phyloP scores from a whole-genome alignment of 2,329 filamentous ascomycete genomes.

The Cladosporium sp. region DNA sequence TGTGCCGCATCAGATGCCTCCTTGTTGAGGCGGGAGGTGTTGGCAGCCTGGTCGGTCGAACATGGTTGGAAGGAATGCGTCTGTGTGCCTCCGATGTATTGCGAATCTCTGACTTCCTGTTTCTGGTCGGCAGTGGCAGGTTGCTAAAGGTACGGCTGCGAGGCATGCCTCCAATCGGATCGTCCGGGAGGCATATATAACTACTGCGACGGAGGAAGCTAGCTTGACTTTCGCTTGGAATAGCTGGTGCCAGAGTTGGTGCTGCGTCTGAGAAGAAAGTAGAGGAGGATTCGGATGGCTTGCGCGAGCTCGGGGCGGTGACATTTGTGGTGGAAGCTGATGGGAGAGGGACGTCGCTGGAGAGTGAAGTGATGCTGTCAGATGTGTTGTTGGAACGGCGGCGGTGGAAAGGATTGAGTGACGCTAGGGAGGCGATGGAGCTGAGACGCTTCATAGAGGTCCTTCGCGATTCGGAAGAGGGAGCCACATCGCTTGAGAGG shows the following conservation, averaged over 20 bases:
- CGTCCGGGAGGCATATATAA: slow-evolving; percentile 31
- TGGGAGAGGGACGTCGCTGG: slow-evolving; percentile 20
- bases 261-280: background rate
- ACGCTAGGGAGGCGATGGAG: slow-evolving; percentile 31
- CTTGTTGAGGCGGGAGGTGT: slow-evolving; percentile 22
- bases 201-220: slow-evolving; percentile 24
- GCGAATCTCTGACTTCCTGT: slow-evolving; percentile 22
- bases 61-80: slow-evolving; percentile 13
- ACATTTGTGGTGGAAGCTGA: slow-evolving; percentile 9
- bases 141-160: slow-evolving; percentile 35
- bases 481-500: slow-evolving; percentile 17
- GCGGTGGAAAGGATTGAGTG: slow-evolving; percentile 32
- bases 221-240: slow-evolving; percentile 14
- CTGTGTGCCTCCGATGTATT: slow-evolving; percentile 20
- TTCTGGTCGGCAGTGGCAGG: slow-evolving; percentile 27
- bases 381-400: slow-evolving; percentile 27
- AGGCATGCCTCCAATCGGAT: slow-evolving; percentile 31
- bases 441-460: slow-evolving; percentile 24
- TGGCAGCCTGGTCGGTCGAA: slow-evolving; percentile 21
- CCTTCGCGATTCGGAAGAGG: slow-evolving; percentile 3
- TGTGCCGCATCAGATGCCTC: slow-evolving; percentile 23
- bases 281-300: slow-evolving; percentile 4
- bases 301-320: slow-evolving; percentile 8
- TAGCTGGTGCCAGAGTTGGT: slow-evolving; percentile 8
- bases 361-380: slow-evolving; percentile 24